phyloP scores from a whole-genome alignment of 192 early-diverging fungal species.

The Coemansia sp. region DNA sequence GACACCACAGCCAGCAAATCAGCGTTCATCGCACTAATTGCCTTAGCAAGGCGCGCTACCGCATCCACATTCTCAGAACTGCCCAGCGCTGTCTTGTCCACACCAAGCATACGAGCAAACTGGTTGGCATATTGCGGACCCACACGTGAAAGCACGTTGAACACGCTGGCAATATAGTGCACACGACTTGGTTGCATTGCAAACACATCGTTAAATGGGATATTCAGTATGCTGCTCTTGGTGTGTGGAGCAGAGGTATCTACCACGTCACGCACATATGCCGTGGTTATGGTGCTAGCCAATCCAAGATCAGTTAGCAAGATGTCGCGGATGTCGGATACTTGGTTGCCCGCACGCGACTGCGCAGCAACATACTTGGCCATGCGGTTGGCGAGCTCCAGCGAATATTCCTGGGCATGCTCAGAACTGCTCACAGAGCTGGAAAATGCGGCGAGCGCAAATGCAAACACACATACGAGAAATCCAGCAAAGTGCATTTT shows the following conservation, averaged over 20 bases:
- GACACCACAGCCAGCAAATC: conserved; percentile 4
- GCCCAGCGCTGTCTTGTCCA: conserved; percentile 11
- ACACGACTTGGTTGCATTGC: conserved; percentile 15
- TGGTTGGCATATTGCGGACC: not conserved
- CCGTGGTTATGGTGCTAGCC: not conserved
- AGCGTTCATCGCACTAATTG: conserved; percentile 17
- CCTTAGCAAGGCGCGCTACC: conserved; percentile 10
- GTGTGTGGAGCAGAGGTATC: not conserved
- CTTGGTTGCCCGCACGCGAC: not conserved
- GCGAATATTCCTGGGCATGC: conserved; percentile 10
- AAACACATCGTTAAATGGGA: conserved; percentile 40
- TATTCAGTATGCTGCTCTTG: conserved; percentile 9
- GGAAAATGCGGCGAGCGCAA: not conserved
- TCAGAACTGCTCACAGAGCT: conserved; percentile 1
- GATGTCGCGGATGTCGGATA: conserved; percentile 11
- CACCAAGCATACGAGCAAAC: conserved; percentile 35
- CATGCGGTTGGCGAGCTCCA: conserved; percentile 17
- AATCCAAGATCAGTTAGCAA: conserved; percentile 20
- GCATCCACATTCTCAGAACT: conserved; percentile 3
- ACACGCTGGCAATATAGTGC: conserved; percentile 30
- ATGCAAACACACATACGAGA: not conserved
- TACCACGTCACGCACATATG: not conserved
- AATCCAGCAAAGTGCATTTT: not conserved
- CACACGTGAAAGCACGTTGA: conserved; percentile 12
- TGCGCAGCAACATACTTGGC: conserved; percentile 7